Base-by-base conservation (phyloP, 129 eudicot species). In the Centrapalus pauciflorus region DNA sequence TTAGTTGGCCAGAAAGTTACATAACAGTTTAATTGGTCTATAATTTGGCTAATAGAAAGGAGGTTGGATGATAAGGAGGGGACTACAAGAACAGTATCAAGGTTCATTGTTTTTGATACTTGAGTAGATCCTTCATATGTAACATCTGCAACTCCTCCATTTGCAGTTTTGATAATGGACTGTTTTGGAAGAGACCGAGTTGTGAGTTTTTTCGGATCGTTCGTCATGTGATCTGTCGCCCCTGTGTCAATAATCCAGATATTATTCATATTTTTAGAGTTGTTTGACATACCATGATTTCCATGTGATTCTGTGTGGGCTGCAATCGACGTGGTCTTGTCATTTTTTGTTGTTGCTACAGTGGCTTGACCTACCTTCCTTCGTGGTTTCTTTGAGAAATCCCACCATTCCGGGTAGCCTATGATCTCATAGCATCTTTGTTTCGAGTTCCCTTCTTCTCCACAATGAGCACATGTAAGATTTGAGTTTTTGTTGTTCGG, bases 241-340 rank as follows among this genome's bases (percentile, higher is more conserved):
- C 70, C 55, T 43, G 70, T 43, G 12, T 64, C 70, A 64, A 64
- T 64, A 0, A 64, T 64, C 70, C 70, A 64, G 7, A 57, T 23
- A 11, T 27, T 25, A 64, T 64, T 64, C 19, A 7, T 35, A 27
- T 4, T 38, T 29, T 29, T 8, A 60, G 26, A 32, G 45, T 3
- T 60, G 45, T 32, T 60, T 13, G 45, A 35, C 67, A 61, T 61
- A 61, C 67, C 67, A 7, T 0, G 8, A 35, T 61, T 61, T 3
- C 29, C 32, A 17, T 29, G 27, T 37, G 40, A 29, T 12, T 20
- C 29, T 0, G 48, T 24, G 48, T 61, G 67, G 27, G 67, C 67
- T 34, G 67, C 67, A 20, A 10, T 1, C 3, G 67, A 61, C 0
- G 67, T 10, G 45, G 67, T 13, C 17, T 61, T 29, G 5, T 34